A percentile compares a stretch with the other conserved stretches of the same genome.
Evolutionary conservation across 116 monocot species (phyloP).

Genomic region (Zostera marina): DNA sequence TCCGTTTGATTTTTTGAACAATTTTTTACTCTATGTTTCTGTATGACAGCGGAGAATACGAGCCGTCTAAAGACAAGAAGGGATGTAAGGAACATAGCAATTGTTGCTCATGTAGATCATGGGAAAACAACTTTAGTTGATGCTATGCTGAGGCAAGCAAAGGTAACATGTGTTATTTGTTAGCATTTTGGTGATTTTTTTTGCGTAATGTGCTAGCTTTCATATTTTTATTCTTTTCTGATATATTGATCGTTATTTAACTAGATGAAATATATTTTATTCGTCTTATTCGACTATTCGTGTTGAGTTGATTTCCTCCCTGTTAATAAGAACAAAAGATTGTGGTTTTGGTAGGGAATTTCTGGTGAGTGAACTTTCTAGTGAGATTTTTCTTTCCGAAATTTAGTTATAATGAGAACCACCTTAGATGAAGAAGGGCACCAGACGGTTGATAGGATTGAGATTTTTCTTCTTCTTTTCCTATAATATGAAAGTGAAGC

Average conservation of each 20-base stretch:
- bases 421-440: too few species aligned
- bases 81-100: constrained; percentile 92
- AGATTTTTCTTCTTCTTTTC: too few species aligned
- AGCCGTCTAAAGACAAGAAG: constrained; percentile 44
- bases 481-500: too few species aligned
- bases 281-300: too few species aligned
- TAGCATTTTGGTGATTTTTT: neutral
- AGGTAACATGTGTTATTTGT: constrained; percentile 29
- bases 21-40: constrained; percentile 9
- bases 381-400: too few species aligned
- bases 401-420: too few species aligned
- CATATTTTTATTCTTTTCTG: neutral
- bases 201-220: neutral
- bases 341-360: too few species aligned
- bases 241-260: neutral
- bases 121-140: constrained; percentile 96
- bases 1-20: neutral
- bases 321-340: too few species aligned
- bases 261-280: too few species aligned
- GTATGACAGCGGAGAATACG: constrained; percentile 43
- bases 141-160: constrained; percentile 85
- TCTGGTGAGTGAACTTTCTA: too few species aligned
- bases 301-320: too few species aligned
- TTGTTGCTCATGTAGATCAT: constrained; percentile 98
- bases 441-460: too few species aligned